Base-by-base conservation (phyloP, 495 filamentous ascomycete species). In the Penicillium verhagenii region DNA sequence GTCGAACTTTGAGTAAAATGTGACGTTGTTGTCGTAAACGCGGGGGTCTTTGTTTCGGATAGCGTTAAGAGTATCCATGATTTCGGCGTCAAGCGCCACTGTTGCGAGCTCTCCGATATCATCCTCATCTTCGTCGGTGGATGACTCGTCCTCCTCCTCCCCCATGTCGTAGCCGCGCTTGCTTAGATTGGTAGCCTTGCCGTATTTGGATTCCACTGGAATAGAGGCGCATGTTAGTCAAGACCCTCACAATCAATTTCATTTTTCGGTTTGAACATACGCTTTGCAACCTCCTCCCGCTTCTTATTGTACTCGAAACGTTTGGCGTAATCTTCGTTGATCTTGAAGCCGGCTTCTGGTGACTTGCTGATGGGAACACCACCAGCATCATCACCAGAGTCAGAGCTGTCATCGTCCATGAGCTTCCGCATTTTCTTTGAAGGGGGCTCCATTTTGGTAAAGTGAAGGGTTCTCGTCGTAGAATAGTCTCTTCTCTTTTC, bases 301-400 rank as follows among this genome's bases (percentile, higher is more conserved):
- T 93, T 94, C 77, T 97, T 96, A 74, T 98, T 98, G 67, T 96
- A 79, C 69, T 97, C 92, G 62, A 97, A 97, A 33, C 90, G 78
- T 59, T 83, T 82, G 50, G 94, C 94, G 68, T 87, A 98, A 48
- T 93, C 90, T 63, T 89, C 79, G 70, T 98, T 98, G 74, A 98
- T 85, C 63, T 88, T 92, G 71, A 96, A 82, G 24, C 65, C 72
- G 31, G 65, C 53, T 3, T 70, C 75, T 21, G 57, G 29, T 13
- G 59, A 59, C 55, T 64, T 69, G 53, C 54, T 67, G 38, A 78
- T 58, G 24, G 71, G 61, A 37, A 76, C 74, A 47, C 77, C 73
- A 37, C 77, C 78, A 23, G 71, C 78, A 47, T 81, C 79, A 44
- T 79, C 78, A 18, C 71, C 79, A 50, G 79, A 79, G 45, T 84